Conservation (phyloP, 140 eudicot genomes). For the Bidens hawaiensis region DNA sequence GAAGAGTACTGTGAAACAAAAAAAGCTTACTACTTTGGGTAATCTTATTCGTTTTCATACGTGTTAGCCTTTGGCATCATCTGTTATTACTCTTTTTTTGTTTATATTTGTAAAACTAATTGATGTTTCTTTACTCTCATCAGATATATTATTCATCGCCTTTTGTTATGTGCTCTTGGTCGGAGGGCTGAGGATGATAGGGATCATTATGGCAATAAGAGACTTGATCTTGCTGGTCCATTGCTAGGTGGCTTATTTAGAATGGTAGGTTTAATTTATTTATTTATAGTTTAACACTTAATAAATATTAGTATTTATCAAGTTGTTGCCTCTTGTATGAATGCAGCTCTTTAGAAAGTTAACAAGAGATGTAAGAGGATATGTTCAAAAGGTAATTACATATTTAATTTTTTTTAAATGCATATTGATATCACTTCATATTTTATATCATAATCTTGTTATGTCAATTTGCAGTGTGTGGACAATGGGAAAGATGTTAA, state of each 20-base stretch:
- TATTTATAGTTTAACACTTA: neutral
- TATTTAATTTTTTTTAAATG: neutral
- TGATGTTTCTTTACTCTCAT: neutral
- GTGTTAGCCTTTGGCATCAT: neutral
- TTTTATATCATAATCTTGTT: neutral
- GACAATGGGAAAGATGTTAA: slow-evolving; percentile 95
- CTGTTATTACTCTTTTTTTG: too few species aligned
- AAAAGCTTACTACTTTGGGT: slow-evolving; percentile 97
- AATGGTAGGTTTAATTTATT: slow-evolving; percentile 49
- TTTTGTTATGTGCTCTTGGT: slow-evolving; percentile 81
- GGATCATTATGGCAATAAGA: slow-evolving; percentile 96
- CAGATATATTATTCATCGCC: slow-evolving; percentile 88
- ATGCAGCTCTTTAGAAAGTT: slow-evolving; percentile 78
- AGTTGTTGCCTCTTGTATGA: slow-evolving; percentile 4
- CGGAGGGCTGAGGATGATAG: slow-evolving; percentile 97
- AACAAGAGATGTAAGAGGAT: slow-evolving; percentile 85
- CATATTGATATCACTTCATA: neutral
- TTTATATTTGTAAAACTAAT: neutral
- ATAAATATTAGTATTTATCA: slow-evolving; percentile 3
- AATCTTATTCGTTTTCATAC: slow-evolving; percentile 11
- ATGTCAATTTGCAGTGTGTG: slow-evolving; percentile 55
- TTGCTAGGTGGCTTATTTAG: slow-evolving; percentile 86
- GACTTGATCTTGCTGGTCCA: slow-evolving; percentile 99
- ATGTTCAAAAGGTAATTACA: slow-evolving; percentile 72
- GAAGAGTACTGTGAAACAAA: slow-evolving; percentile 94